Evolutionary conservation across 257 asterid genomes (phyloP).

Genomic region (Mitragyna speciosa): DNA sequence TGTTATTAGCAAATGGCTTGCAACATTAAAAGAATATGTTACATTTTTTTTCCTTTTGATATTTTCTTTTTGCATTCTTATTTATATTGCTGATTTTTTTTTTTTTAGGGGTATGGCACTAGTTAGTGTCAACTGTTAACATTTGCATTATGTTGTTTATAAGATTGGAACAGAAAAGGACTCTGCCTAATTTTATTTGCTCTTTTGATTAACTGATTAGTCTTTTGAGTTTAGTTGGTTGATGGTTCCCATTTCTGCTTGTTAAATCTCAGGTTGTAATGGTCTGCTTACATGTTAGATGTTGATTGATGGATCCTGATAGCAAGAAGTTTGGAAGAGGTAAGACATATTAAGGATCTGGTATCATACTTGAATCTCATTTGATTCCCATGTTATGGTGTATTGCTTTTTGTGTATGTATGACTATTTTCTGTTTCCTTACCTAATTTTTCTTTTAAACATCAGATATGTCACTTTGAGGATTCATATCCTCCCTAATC

Average conservation of each 20-base stretch:
- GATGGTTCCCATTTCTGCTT: neutral
- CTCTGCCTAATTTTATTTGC: neutral
- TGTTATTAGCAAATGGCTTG: neutral
- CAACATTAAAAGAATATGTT: neutral
- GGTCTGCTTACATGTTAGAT: constrained; percentile 39
- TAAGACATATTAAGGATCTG: constrained; percentile 17
- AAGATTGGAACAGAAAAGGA: neutral
- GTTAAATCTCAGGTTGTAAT: constrained; percentile 43
- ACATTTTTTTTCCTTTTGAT: neutral
- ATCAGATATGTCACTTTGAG: neutral
- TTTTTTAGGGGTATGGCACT: neutral
- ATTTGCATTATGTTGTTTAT: neutral
- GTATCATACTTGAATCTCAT: neutral
- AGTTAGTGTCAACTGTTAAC: neutral
- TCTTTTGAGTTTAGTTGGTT: neutral
- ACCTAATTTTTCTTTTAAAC: neutral
- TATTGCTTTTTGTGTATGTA: neutral
- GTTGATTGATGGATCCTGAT: constrained; percentile 87
- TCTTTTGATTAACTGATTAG: neutral
- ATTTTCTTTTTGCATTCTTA: neutral
- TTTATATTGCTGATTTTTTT: neutral
- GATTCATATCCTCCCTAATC: neutral
- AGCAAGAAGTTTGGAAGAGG: constrained; percentile 95
- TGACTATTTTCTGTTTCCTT: neutral
- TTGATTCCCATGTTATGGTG: neutral